Conservation (phyloP, 2,329 filamentous ascomycete species). For the Stylonectria norvegica region DNA sequence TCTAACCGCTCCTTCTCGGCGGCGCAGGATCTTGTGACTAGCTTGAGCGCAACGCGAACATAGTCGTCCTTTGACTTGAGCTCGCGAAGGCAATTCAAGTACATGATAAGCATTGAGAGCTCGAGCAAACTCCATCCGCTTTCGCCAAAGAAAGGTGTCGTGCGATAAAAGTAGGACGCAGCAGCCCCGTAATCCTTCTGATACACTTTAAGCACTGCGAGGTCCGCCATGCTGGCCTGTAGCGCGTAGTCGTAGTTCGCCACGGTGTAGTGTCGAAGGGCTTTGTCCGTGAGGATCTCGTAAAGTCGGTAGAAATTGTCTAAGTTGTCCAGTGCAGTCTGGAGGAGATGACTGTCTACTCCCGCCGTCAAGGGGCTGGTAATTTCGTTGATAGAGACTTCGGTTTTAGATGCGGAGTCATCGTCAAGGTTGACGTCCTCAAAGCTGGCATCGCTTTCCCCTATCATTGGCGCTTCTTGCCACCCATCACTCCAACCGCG, state of each 20-base stretch:
- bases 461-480: slow-evolving; percentile 55
- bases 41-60: slow-evolving; percentile 68
- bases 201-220: slow-evolving; percentile 79
- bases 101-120: slow-evolving; percentile 79
- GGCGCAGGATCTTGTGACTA: slow-evolving; percentile 65
- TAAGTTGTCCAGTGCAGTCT: slow-evolving; percentile 57
- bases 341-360: slow-evolving; percentile 49
- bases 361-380: slow-evolving; percentile 30
- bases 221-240: slow-evolving; percentile 74
- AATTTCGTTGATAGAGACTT: slow-evolving; percentile 6
- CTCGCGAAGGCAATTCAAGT: slow-evolving; percentile 75
- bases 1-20: slow-evolving; percentile 49
- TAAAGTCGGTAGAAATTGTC: slow-evolving; percentile 65
- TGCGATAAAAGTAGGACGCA: slow-evolving; percentile 71
- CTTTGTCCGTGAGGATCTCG: slow-evolving; percentile 77
- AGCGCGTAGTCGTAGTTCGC: slow-evolving; percentile 76
- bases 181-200: slow-evolving; percentile 71
- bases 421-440: slow-evolving; percentile 56
- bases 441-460: slow-evolving; percentile 47
- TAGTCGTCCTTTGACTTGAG: slow-evolving; percentile 76
- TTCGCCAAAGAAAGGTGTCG: slow-evolving; percentile 75
- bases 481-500: slow-evolving; percentile 76
- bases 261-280: slow-evolving; percentile 76
- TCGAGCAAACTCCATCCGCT: slow-evolving; percentile 78
- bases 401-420: slow-evolving; percentile 24